These are phyloP conservation scores for Pleurotus tuoliensis DNA, from an alignment of 768 basidiomycete species.

Conservation along the genomic window DNA sequence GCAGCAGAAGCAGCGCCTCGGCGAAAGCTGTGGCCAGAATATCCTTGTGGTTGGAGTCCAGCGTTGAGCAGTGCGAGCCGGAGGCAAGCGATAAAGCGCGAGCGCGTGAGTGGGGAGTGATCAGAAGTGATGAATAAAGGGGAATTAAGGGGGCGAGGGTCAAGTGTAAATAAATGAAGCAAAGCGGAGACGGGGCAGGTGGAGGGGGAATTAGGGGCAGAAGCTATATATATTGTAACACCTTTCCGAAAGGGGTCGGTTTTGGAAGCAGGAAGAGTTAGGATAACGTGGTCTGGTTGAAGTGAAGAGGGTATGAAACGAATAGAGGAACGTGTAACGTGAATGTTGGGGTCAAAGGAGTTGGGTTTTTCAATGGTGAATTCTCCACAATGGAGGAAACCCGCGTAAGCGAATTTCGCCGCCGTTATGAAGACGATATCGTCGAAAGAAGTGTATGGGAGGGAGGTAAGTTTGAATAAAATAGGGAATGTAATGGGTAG, in stretches of 20 bases:
- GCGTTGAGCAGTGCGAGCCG: too few species aligned
- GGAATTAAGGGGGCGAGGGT: not conserved
- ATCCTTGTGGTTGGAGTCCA: too few species aligned
- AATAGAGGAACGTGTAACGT: too few species aligned
- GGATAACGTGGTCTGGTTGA: too few species aligned
- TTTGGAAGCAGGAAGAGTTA: slow-evolving; percentile 28
- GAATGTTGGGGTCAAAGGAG: too few species aligned
- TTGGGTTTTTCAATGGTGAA: too few species aligned
- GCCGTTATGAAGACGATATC: slow-evolving; percentile 14
- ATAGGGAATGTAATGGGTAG: slow-evolving; percentile 17
- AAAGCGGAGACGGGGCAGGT: not conserved
- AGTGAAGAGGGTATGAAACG: too few species aligned
- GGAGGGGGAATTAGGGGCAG: slow-evolving; percentile 9
- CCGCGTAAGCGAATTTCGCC: slow-evolving; percentile 15
- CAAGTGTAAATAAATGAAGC: not conserved
- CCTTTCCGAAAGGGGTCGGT: slow-evolving; percentile 29
- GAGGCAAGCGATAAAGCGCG: too few species aligned
- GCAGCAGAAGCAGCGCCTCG: too few species aligned
- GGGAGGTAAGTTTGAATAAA: slow-evolving; percentile 3
- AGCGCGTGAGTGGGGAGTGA: too few species aligned
- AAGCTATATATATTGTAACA: slow-evolving; percentile 11
- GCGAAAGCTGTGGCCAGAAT: too few species aligned
- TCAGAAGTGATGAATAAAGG: not conserved
- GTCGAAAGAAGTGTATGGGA: not conserved
- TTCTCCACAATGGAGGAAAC: not conserved